Conservation (phyloP, 2,329 filamentous ascomycete genomes). For the Aspergillus transmontanensis region DNA sequence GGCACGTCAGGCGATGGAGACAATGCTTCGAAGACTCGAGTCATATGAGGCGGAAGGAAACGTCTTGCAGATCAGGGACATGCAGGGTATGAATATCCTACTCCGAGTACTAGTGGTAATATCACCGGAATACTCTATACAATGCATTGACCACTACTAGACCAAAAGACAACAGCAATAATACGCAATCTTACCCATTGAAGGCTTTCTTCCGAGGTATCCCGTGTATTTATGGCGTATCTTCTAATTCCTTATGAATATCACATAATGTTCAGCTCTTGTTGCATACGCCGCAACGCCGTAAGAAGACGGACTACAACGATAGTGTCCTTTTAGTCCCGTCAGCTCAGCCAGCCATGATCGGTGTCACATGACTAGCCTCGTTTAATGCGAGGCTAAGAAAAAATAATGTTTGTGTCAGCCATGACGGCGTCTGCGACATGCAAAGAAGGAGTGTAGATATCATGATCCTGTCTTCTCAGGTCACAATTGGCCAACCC, state of each 20-base stretch:
- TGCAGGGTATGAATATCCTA: background rate
- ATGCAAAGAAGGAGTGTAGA: background rate
- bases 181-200: background rate
- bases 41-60: background rate
- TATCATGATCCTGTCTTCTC: background rate
- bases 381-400: background rate
- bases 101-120: too few relatives aligned
- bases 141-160: background rate
- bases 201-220: background rate
- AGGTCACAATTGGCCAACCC: background rate
- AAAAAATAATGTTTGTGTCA: background rate
- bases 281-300: background rate
- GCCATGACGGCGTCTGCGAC: background rate
- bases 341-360: background rate
- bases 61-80: background rate
- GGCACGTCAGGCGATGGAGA: too few relatives aligned
- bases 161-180: background rate
- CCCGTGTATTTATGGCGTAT: background rate
- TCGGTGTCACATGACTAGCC: background rate
- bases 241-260: background rate
- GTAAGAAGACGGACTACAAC: background rate
- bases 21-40: too few relatives aligned
- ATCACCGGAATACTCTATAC: background rate
- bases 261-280: background rate
- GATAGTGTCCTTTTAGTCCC: background rate